Conservation (phyloP, 148 eudicot species). For the Hydrangea macrophylla region DNA sequence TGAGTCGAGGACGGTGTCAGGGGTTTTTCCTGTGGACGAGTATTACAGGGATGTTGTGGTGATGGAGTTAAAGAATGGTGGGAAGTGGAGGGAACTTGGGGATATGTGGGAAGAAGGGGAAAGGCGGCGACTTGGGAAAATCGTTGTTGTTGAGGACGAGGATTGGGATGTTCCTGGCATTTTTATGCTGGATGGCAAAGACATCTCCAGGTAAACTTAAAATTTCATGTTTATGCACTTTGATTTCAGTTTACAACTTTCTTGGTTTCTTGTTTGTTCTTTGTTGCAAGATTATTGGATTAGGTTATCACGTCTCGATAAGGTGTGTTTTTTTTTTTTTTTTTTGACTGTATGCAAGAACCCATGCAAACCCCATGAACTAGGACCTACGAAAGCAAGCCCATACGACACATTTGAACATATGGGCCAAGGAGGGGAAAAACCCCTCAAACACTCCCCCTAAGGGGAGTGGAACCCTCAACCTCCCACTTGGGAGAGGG, state of each 20-base stretch:
- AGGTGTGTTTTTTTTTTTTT: too few species aligned
- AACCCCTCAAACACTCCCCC: too few species aligned
- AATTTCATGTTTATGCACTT: background rate
- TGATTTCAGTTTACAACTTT: background rate
- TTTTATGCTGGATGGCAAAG: constrained; percentile 82
- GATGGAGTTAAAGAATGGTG: constrained; percentile 50
- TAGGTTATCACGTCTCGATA: background rate
- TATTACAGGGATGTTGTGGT: constrained; percentile 72
- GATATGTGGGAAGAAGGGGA: constrained; percentile 84
- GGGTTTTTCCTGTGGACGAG: constrained; percentile 87
- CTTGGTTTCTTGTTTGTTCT: background rate
- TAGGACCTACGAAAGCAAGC: too few species aligned
- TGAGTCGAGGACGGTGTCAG: constrained; percentile 67
- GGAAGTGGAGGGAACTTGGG: constrained; percentile 79
- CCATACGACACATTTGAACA: too few species aligned
- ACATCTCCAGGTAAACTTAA: constrained; percentile 58
- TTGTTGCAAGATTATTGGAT: background rate
- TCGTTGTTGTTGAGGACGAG: constrained; percentile 59
- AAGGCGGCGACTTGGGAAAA: constrained; percentile 65
- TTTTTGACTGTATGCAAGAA: too few species aligned
- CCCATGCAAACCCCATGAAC: too few species aligned
- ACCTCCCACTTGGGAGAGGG: too few species aligned
- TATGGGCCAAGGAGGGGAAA: too few species aligned
- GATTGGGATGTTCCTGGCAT: constrained; percentile 37
- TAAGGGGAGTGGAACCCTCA: too few species aligned